Evolutionary conservation across 495 filamentous ascomycete genomes (phyloP), one percentile per base, ranked within the genome.

Genomic region (Talaromyces trachyspermus): DNA sequence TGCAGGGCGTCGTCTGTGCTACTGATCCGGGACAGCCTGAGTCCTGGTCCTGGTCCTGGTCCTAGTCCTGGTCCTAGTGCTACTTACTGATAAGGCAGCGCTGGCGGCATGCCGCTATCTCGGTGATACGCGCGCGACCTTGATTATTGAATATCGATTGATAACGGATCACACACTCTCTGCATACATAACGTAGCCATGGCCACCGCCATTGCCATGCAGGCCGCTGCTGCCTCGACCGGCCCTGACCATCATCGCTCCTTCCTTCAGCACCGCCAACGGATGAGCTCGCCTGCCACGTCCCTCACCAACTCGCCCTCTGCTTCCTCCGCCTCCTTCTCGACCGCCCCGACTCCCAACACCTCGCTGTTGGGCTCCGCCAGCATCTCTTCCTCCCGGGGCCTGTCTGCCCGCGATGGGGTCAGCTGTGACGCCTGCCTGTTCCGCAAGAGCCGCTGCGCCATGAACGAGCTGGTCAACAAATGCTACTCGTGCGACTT

Each of bases 371-470:
- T 20, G 14, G 24, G 24, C 23, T 10, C 20, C 27, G 29, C 35
- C 17, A 6, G 32, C 39, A 18, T 12, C 11, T 24, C 45, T 19
- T 36, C 37, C 49, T 26, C 49, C 15, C 32, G 59, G 39, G 60
- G 53, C 3, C 47, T 49, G 9, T 51, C 55, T 14, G 51, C 48
- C 38, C 64, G 69, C 64, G 54, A 76, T 75, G 65, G 76, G 73
- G 54, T 72, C 54, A 60, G 77, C 65, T 84, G 81, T 64, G 86
- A 91, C 71, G 83, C 86, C 33, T 98, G 92, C 67, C 74, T 88
- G 48, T 78, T 80, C 64, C 74, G 89, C 59, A 89, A 90, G 64
- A 88, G 82, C 56, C 84, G 89, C 56, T 98, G 92, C 69, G 88
- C 94, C 47, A 86, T 95, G 67, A 85, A 89, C 59, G 70, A 75